Percentiles rank a stretch among this genome's conserved stretches.
These are phyloP conservation scores for Amphibolis antarctica DNA, from an alignment of 106 monocot genomes.

Conservation along the genomic window DNA sequence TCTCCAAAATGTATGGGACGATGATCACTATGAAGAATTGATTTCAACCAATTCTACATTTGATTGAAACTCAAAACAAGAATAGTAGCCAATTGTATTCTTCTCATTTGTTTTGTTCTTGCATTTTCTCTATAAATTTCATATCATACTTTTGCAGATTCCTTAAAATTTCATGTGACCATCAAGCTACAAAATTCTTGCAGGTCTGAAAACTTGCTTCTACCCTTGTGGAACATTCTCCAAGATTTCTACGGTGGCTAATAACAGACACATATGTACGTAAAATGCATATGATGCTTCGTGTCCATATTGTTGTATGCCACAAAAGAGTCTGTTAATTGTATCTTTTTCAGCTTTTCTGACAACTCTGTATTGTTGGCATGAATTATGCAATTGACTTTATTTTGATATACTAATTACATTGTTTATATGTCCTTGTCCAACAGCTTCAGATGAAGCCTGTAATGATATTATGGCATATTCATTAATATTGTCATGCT, in stretches of 20 bases:
- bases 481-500: constrained; percentile 77
- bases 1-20: too few species aligned
- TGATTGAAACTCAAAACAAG: too few species aligned
- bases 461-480: constrained; percentile 92
- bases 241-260: constrained; percentile 51
- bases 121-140: neutral
- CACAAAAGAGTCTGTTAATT: neutral
- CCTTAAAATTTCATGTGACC: too few species aligned
- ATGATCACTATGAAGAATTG: too few species aligned
- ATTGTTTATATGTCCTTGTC: neutral
- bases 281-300: neutral
- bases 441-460: constrained; percentile 63
- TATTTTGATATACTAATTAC: constrained; percentile 8
- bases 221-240: constrained; percentile 77
- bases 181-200: neutral
- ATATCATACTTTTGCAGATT: neutral
- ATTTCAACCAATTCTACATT: too few species aligned
- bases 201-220: constrained; percentile 67
- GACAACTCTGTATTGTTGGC: neutral
- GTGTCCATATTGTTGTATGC: neutral
- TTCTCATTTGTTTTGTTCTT: neutral
- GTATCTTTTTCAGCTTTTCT: neutral
- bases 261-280: constrained; percentile 55
- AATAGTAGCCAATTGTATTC: too few species aligned
- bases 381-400: neutral